Percentiles rank a stretch among this genome's conserved stretches.
Conservation (phyloP, 2,329 filamentous ascomycete species). For the Trichoderma sp. region DNA sequence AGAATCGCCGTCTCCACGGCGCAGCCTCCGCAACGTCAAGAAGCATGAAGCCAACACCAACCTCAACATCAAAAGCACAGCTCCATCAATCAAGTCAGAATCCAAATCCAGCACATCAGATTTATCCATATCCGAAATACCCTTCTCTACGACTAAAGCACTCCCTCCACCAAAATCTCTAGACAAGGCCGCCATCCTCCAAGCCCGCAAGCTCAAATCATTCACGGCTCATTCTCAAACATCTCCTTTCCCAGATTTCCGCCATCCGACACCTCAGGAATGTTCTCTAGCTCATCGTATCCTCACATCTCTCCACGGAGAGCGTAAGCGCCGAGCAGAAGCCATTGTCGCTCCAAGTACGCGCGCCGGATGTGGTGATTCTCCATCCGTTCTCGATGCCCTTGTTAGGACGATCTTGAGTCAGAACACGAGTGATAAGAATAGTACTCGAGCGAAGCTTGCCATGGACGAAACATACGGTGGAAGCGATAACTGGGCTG, state of each 20-base stretch:
- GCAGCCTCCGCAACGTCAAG: constrained; percentile 21
- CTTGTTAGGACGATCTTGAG: constrained; percentile 52
- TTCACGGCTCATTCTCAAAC: constrained; percentile 39
- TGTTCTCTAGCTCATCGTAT: constrained; percentile 67
- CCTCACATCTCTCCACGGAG: constrained; percentile 64
- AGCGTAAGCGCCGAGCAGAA: constrained; percentile 55
- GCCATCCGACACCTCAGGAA: constrained; percentile 63
- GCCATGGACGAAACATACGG: constrained; percentile 47
- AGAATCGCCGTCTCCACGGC: background rate
- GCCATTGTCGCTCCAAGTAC: constrained; percentile 60
- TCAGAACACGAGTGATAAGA: constrained; percentile 52
- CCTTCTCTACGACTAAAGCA: background rate
- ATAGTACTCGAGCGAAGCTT: constrained; percentile 60
- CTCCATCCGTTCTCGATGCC: constrained; percentile 51
- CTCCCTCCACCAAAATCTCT: background rate
- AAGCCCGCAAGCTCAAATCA: constrained; percentile 44
- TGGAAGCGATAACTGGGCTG: constrained; percentile 43
- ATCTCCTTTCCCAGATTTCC: constrained; percentile 67
- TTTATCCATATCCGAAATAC: background rate
- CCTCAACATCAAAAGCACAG: background rate
- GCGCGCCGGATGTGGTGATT: constrained; percentile 60
- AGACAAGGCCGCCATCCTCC: constrained; percentile 31
- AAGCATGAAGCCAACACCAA: background rate
- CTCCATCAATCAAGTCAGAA: background rate
- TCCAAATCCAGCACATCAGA: background rate